phyloP scores from a whole-genome alignment of 2,329 filamentous ascomycete genomes.

The Xylariaceae sp. region DNA sequence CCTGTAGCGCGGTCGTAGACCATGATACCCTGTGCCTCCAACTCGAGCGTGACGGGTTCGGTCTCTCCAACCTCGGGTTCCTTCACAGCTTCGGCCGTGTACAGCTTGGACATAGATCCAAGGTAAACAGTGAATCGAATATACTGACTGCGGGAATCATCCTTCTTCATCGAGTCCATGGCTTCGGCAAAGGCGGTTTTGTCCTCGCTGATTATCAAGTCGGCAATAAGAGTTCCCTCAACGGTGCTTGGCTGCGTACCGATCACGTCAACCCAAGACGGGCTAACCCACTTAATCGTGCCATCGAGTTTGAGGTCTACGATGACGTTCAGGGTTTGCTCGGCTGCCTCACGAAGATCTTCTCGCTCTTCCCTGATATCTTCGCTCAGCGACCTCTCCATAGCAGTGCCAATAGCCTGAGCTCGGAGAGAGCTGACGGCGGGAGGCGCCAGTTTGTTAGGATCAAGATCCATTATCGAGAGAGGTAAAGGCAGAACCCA shows the following conservation, averaged over 20 bases:
- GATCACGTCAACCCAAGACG: conserved; percentile 93
- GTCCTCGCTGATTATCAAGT: conserved; percentile 80
- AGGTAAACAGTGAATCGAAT: conserved; percentile 79
- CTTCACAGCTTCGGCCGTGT: conserved; percentile 51
- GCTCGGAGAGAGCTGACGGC: conserved; percentile 60
- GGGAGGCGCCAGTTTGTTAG: conserved; percentile 57
- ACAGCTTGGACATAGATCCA: conserved; percentile 72
- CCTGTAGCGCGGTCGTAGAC: conserved; percentile 90
- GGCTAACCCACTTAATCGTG: conserved; percentile 92
- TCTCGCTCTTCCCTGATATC: conserved; percentile 93
- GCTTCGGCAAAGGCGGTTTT: conserved; percentile 81
- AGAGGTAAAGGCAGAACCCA: conserved; percentile 38
- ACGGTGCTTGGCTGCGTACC: conserved; percentile 78
- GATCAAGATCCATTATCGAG: conserved; percentile 54
- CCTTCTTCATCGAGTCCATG: conserved; percentile 86
- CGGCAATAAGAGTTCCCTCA: conserved; percentile 77
- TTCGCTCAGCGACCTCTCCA: conserved; percentile 77
- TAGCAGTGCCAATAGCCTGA: conserved; percentile 53
- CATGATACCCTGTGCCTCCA: conserved; percentile 98
- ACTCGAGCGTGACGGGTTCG: conserved; percentile 68
- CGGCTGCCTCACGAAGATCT: conserved; percentile 92
- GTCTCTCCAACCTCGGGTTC: conserved; percentile 47
- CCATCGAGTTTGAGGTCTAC: conserved; percentile 91
- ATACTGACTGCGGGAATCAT: conserved; percentile 91
- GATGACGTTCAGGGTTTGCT: conserved; percentile 96